Evolutionary conservation across 2,329 filamentous ascomycete species (phyloP), one percentile per base, ranked within the genome.

Genomic region (Monosporascus sp.): DNA sequence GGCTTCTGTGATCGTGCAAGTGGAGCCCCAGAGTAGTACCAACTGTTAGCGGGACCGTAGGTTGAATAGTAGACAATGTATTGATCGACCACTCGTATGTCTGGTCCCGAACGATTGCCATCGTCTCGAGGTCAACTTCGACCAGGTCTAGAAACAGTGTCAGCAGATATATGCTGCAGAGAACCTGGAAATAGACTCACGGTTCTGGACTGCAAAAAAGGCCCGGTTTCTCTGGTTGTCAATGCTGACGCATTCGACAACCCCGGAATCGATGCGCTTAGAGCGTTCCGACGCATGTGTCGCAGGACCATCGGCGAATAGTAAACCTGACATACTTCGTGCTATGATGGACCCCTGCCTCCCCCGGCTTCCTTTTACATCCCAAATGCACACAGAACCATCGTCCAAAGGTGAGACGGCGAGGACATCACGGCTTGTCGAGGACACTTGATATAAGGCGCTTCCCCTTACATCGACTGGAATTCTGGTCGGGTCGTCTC

Each of bases 381-480:
- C 88, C 91, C 91, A 97, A 6, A 96, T 71, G 60, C 86, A 89
- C n/a, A 97, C 80, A 49, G 89, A 90, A 0, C 91, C 91, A 65
- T 97, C 89, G 53, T 95, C 90, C 7, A 96, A 74, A 2, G 91
- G 90, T 0, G 88, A 86, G 17, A 96, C 79, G 0, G 89, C 84
- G 17, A 79, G 75, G 24, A 81, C 74, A 18, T 80, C 71, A n/a
- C 75, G 72, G 36, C 75, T 77, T 1, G 76, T 74, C 22, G 71
- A 73, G 60, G 73, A 73, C 20, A 80, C 78, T 6, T 79, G 76
- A 51, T 86, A 85, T 8, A 94, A 65, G 0, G 86, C 89, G 60
- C 91, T 75, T 0, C 91, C 91, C 38, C 88, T 84, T 6, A 85
- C 84, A 63, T 95, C 90, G 37, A 83, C 72, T 27, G 74, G 67